These are phyloP conservation scores for Madurella mycetomatis DNA, from an alignment of 2,329 filamentous ascomycete genomes.

Conservation along the genomic window DNA sequence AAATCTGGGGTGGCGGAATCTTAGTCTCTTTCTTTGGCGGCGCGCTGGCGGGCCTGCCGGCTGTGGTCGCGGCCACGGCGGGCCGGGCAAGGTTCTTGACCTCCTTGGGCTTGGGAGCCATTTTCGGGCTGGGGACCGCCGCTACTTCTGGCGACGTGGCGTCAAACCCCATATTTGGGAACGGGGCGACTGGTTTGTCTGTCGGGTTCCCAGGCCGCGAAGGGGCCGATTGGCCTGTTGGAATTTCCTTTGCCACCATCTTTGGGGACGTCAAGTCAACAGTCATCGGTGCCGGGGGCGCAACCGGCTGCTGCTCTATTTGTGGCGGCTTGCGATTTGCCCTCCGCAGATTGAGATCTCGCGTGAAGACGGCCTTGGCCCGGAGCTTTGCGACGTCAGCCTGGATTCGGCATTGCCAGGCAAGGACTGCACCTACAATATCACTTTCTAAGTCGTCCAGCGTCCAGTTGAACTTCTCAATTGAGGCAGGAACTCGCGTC, in stretches of 20 bases:
- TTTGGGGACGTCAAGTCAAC: conserved; percentile 21
- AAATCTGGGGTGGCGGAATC: conserved; percentile 12
- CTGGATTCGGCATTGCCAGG: background rate
- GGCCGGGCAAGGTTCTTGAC: conserved; percentile 21
- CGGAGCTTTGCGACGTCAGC: conserved; percentile 33
- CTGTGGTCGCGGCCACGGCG: conserved; percentile 14
- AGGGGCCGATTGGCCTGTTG: conserved; percentile 3
- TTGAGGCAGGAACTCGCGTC: conserved; percentile 7
- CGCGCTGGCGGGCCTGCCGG: conserved; percentile 20
- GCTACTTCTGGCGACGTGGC: conserved; percentile 21
- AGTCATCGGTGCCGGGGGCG: conserved; percentile 21
- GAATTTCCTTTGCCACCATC: conserved; percentile 8
- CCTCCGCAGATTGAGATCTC: conserved; percentile 47
- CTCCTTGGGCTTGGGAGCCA: conserved; percentile 16
- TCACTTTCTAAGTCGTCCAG: conserved; percentile 19
- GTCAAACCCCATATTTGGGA: conserved; percentile 55
- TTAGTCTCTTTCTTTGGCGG: conserved; percentile 25
- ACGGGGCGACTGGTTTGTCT: conserved; percentile 46
- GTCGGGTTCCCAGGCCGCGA: conserved; percentile 33
- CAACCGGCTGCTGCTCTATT: conserved; percentile 15
- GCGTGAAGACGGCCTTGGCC: conserved; percentile 52
- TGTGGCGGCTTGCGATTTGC: conserved; percentile 27
- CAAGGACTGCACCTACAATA: conserved; percentile 13
- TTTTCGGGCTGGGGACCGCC: conserved; percentile 18
- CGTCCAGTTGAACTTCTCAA: conserved; percentile 15